Evolutionary conservation across 176 grass and related monocot genomes (phyloP), one percentile per base, ranked within the genome.

Genomic region (Oryza coarctata): DNA sequence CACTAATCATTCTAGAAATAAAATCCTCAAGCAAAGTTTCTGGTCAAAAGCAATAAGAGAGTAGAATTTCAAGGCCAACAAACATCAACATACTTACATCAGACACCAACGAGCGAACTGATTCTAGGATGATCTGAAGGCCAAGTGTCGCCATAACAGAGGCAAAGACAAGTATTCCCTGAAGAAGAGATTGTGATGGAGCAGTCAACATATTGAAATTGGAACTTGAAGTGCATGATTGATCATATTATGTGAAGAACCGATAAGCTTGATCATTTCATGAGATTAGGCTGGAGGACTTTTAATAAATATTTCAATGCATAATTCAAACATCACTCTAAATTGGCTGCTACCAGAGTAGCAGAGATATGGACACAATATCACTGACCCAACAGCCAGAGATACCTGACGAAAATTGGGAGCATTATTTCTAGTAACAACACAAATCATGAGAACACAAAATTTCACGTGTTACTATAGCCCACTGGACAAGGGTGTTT

Each of bases 61-160:
- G 57, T 34, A 27, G 0, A 60, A 52, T 3, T 65, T 34, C 1
- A 9, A 78, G 43, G 25, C 18, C 45, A 30, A 47, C 12, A 73
- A 68, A 58, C 30, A 75, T 49, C 47, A 75, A 62, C 13, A 32
- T 50, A 82, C 74, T 90, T 86, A 90, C 88, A 26, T 86, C 79
- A 69, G 67, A 86, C 3, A 77, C 25, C 74, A 97, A 79, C 18
- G 88, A 92, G 68, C 89, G 91, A 7, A 80, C 31, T 34, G 95
- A 98, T 91, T 98, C 95, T 60, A 98, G 78, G 49, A 98, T 94
- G 65, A 98, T 99, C 77, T 98, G 95, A 52, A 99, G 92, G 74
- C 96, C 96, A 67, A 99, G 87, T 71, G 96, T 99, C 84, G 96
- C 96, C 96, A 99, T 99, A 78, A 99, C 96, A 84, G 96, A 99